Percentiles rank a stretch among this genome's conserved stretches.
Evolutionary conservation across 1,139 yeast species (phyloP).

Genomic region (Yamadazyma atlantica): DNA sequence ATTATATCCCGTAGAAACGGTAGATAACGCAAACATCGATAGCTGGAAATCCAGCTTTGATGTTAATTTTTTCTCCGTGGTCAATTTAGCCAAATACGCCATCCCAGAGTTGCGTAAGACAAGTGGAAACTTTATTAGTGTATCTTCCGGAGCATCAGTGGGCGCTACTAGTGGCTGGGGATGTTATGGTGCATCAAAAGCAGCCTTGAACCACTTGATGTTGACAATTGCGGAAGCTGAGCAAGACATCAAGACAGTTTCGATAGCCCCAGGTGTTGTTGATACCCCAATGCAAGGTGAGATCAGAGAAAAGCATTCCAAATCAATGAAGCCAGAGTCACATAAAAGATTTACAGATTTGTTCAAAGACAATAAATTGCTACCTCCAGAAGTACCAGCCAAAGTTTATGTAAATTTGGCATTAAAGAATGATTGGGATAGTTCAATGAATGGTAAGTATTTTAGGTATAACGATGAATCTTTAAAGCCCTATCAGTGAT

Average conservation of each 20-base stretch:
- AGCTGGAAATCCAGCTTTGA: constrained; percentile 71
- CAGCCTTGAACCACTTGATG: constrained; percentile 79
- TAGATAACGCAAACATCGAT: constrained; percentile 48
- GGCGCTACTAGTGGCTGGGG: constrained; percentile 73
- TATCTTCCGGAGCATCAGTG: constrained; percentile 83
- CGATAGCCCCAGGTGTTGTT: constrained; percentile 93
- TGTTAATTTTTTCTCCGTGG: constrained; percentile 76
- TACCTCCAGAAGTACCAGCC: constrained; percentile 72
- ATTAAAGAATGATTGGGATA: constrained; percentile 48
- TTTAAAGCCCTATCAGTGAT: neutral
- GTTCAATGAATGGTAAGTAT: constrained; percentile 60
- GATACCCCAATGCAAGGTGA: constrained; percentile 83
- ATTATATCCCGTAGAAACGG: constrained; percentile 69
- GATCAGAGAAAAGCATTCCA: constrained; percentile 61
- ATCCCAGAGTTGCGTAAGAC: constrained; percentile 58
- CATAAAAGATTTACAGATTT: constrained; percentile 61
- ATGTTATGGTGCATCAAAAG: constrained; percentile 88
- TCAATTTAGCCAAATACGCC: constrained; percentile 56
- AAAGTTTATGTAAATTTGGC: constrained; percentile 65
- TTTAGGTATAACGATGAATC: constrained; percentile 55
- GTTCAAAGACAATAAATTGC: constrained; percentile 52
- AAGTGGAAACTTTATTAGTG: constrained; percentile 67
- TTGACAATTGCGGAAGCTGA: constrained; percentile 68
- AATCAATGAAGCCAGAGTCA: constrained; percentile 56
- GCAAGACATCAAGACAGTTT: constrained; percentile 52